Base-by-base conservation (phyloP, 768 basidiomycete genomes). In the Collybia nuda region DNA sequence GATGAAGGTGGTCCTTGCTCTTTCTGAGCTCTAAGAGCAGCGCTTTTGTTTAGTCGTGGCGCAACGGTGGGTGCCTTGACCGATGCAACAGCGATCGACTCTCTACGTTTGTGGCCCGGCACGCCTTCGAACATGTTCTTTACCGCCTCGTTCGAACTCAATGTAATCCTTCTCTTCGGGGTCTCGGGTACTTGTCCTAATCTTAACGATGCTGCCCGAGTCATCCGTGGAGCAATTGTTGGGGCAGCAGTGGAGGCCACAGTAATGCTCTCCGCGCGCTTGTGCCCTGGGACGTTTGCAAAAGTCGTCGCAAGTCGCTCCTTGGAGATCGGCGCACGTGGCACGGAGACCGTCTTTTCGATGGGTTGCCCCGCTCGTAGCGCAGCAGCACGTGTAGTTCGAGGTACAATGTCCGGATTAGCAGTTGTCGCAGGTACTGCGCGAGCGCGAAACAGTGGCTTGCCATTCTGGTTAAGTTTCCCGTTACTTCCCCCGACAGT, bases 31-130 rank as follows among this genome's bases (percentile, higher is more conserved):
- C 88, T 73, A 54, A 92, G 61, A 2, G 85, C 80, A 0, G 90
- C 86, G 35, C 89, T 89, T 58, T 86, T 90, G n/a, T 90, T 90
- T 68, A 86, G 68, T 51, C 88, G 77, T 2, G 91, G 91, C 0
- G 82, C 75, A 8, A 91, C 73, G 5, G 66, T 71, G 1, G 91
- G 91, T 2, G 88, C 78, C 35, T 73, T 77, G 12, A 79, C 78
- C 35, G 83, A 85, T 15, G 85, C 77, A 7, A 93, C 91, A 5
- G 81, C 65, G 54, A 93, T 84, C 12, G 80, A 81, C 62, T 90
- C 88, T 22, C 86, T 71, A 48, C 90, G 76, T 67, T 93, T 93
- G 60, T 93, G 90, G 0, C 90, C 90, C 5, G 91, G 90, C 2
- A 93, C 85, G 28, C 89, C 89, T 0, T 87, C 86, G 58, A 92